Evolutionary conservation across 768 basidiomycete species (phyloP), one percentile per base, ranked within the genome.

Genomic region (Symmetrospora coprosmae): DNA sequence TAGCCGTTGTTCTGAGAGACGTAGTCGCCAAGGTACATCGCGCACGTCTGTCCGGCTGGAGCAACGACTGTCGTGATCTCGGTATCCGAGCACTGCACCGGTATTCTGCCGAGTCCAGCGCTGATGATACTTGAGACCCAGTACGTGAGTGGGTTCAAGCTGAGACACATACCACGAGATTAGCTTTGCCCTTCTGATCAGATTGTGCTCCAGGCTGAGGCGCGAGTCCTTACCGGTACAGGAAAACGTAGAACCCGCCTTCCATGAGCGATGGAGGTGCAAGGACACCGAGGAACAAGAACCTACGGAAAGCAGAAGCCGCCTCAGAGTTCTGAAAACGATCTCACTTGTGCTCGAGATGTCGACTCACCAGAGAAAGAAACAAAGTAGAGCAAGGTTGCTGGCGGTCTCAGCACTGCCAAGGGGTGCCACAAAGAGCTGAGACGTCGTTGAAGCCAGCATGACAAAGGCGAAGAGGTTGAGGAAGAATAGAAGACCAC

Each of bases 21-120:
- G 71, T 77, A 86, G 0, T 72, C 67, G 21, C 70, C 46, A 68
- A 83, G 72, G 69, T 79, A 86, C 2, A 74, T 61, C 2, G 65
- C 66, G 66, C 85, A 86, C 3, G 75, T 79, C 61, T 75, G 66
- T 1, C 80, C 81, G 1, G 71, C 61, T 0, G 81, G 79, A 0
- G 84, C 79, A 11, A 76, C 67, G 63, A 90, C 68, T 0, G 74
- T 74, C 2, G 81, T 78, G n/a, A 80, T 74, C 69, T 90, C 88
- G 50, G 75, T 71, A 0, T 71, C 19, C 0, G 82, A 71, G 69
- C 88, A 90, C 21, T 66, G 63, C 45, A 75, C 71, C 0, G 60
- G 47, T 1, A 70, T 56, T 16, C 65, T 69, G 63, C 74, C 70
- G 9, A 77, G 63, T 31, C 66, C 49, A 1, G 63, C 61, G 11